Base-by-base conservation (phyloP, 371 early-diverging fungal genomes). In the Haplosporangium sp. region DNA sequence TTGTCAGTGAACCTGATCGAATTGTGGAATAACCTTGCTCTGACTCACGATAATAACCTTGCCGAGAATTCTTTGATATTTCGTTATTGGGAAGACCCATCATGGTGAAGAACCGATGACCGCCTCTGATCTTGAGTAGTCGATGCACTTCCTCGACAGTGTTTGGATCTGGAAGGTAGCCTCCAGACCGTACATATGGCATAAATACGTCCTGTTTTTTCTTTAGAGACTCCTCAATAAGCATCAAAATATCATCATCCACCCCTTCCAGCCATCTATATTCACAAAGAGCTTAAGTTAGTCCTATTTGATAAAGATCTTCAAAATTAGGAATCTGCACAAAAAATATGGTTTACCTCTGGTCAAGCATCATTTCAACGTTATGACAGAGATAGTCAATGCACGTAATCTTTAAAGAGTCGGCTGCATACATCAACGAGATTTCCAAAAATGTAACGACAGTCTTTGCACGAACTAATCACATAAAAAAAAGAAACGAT, bases 301-400 rank as follows among this genome's bases (percentile, higher is more conserved):
- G 27, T 27, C 27, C 27, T 27, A 27, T 27, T 27, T 7, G 13
- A 40, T 37, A 59, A 4, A 17, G 11, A 50, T 50, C 13, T 7
- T 5, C 17, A 15, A 11, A 50, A 50, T 50, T 42, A 53, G 9
- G n/a, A 7, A 9, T 39, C 13, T 55, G 55, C 8, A 15, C 13
- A 55, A 34, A 7, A 7, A 6, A 17, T 17, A 35, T 20, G 15
- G 6, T 55, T 65, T 87, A 86, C 84, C 88, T 84, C 52, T 84
- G 83, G 50, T 86, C 87, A 4, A 93, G 60, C 53, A 86, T 86
- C 27, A 86, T 84, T 19, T 91, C 87, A 57, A 94, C 65, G 62
- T 94, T 94, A 53, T 87, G 83, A 20, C 84, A 86, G 0, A 92
- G 72, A 69, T 90, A 92, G 11, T 87, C 83, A 11, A 93, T 64